Conservation (phyloP, 768 basidiomycete species). For the Punctularia strigosozonata region DNA sequence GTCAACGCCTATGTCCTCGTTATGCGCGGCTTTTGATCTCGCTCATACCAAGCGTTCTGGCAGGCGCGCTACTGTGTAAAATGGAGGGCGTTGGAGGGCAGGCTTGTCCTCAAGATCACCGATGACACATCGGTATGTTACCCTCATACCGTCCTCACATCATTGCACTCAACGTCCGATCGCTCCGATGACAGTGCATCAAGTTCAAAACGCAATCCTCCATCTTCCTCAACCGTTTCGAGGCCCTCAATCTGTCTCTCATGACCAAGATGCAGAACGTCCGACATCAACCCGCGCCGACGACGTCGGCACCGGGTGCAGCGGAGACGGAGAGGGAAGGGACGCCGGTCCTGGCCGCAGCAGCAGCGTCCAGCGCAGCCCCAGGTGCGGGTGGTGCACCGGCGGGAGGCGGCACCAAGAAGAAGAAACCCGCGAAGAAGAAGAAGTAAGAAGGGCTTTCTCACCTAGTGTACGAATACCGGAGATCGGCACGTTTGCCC, state of each 20-base stretch:
- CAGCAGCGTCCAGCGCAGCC: constrained; percentile 15
- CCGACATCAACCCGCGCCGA: constrained; percentile 22
- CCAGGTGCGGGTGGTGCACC: constrained; percentile 15
- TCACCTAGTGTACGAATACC: too few species aligned
- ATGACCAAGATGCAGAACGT: constrained; percentile 81
- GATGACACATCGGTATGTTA: constrained; percentile 73
- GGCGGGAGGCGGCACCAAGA: constrained; percentile 6
- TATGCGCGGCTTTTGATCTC: neutral
- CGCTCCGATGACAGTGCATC: constrained; percentile 55
- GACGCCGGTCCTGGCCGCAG: constrained; percentile 12
- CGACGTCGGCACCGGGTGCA: constrained; percentile 13
- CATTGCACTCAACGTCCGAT: neutral
- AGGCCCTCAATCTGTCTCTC: constrained; percentile 76
- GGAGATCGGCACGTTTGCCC: too few species aligned
- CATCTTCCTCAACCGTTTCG: constrained; percentile 93
- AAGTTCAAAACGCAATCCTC: constrained; percentile 95
- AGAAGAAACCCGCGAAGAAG: constrained; percentile 16
- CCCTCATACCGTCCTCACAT: neutral
- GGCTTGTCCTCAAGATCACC: constrained; percentile 88
- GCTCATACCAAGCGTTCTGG: constrained; percentile 1
- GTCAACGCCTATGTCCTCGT: neutral
- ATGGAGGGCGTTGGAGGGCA: constrained; percentile 78
- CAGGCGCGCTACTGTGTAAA: constrained; percentile 89
- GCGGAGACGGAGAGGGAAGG: too few species aligned
- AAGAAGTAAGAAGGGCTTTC: constrained; percentile 15